Percentiles rank a stretch among this genome's conserved stretches.
Conservation (phyloP, 768 basidiomycete species). For the Hortiboletus campestris region DNA sequence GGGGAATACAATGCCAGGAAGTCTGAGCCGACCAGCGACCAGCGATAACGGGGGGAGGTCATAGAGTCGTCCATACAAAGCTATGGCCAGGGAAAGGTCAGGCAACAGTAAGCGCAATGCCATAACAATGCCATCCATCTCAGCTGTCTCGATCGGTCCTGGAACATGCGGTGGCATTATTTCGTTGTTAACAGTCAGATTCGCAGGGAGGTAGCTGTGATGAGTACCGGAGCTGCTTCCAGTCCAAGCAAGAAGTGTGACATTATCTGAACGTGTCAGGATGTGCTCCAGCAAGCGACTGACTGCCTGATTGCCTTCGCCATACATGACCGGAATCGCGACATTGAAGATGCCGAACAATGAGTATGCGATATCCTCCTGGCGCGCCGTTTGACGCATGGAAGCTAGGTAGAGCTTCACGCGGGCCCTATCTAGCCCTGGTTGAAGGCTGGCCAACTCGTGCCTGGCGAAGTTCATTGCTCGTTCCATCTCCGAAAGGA, state of each 20-base stretch:
- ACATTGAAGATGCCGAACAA: constrained; percentile 14
- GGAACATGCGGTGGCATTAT: background rate
- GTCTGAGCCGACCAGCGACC: background rate
- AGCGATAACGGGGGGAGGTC: background rate
- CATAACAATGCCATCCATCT: background rate
- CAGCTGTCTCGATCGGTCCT: background rate
- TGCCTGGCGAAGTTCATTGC: background rate
- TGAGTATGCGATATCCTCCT: constrained; percentile 17
- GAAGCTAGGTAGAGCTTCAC: constrained; percentile 15
- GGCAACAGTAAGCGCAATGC: background rate
- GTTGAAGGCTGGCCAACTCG: background rate
- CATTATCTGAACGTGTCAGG: background rate
- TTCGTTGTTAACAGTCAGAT: background rate
- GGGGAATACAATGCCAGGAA: background rate
- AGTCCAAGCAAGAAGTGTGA: background rate
- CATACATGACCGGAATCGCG: constrained; percentile 11
- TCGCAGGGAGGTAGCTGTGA: constrained; percentile 7
- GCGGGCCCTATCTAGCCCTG: background rate
- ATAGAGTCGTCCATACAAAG: background rate
- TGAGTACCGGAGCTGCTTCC: background rate
- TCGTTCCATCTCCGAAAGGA: no score
- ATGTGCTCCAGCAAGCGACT: background rate
- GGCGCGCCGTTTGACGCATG: constrained; percentile 3
- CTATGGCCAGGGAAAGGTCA: background rate
- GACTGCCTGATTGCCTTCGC: constrained; percentile 1